These are phyloP conservation scores for Cutaneotrichosporon arboriforme DNA, from an alignment of 1,284 basidiomycete species.

Conservation along the genomic window DNA sequence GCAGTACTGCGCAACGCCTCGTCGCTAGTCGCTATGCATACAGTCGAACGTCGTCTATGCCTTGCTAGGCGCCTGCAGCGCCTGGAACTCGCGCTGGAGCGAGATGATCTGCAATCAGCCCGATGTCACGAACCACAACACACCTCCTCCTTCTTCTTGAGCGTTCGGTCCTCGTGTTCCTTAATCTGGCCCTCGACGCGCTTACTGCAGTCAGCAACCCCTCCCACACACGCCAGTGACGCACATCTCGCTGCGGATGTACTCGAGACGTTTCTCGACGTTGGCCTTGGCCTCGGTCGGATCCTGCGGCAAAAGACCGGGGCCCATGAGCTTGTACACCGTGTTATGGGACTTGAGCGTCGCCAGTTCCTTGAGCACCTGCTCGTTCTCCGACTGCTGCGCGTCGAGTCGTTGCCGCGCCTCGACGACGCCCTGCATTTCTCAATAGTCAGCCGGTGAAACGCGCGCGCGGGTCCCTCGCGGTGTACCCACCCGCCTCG, in stretches of 20 bases:
- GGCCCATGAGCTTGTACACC: conserved; percentile 89
- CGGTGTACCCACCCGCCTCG: conserved; percentile 56
- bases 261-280: conserved; percentile 85
- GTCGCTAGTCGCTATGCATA: conserved; percentile 8
- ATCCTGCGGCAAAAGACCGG: conserved; percentile 86
- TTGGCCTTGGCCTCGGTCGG: conserved; percentile 79
- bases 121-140: not conserved
- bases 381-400: conserved; percentile 85
- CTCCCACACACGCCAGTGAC: conserved; percentile 32
- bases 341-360: conserved; percentile 68
- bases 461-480: no score
- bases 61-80: conserved; percentile 30
- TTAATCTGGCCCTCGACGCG: conserved; percentile 73
- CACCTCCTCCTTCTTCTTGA: conserved; percentile 75
- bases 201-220: conserved; percentile 54
- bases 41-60: conserved; percentile 2
- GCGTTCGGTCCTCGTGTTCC: conserved; percentile 64
- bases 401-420: conserved; percentile 76
- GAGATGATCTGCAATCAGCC: conserved; percentile 33
- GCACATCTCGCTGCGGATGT: conserved; percentile 84
- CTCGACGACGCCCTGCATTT: conserved; percentile 67
- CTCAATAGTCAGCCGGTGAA: conserved; percentile 47
- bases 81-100: conserved; percentile 43
- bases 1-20: not conserved
- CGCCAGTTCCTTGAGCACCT: conserved; percentile 88